Base-by-base conservation (phyloP, 805 yeast species). In the Pichia insulana region DNA sequence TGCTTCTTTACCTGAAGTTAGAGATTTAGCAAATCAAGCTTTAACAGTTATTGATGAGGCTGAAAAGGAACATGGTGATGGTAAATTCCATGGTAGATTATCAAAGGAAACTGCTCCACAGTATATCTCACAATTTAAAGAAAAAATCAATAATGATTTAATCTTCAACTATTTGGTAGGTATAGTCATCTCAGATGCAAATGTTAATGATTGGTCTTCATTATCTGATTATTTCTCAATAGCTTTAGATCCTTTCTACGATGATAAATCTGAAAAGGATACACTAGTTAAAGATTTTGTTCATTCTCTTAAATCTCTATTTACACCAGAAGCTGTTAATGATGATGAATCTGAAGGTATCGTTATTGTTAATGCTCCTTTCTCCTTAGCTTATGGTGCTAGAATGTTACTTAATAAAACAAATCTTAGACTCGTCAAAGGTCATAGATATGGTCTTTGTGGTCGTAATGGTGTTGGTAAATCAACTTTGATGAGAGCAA, bases 381-480 rank as follows among this genome's bases (percentile, higher is more conserved):
- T 90, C 65, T 92, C 97, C 0, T 70, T 90, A 51, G 98, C 98
- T 31, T 92, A 92, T 61, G 98, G 98, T 66, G 85, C 96, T 22
- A 80, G 97, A 67, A 90, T 90, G 97, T 74, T 92, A 54, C 71
- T 90, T 54, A 90, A 89, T 73, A 92, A 92, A 69, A 88, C 98
- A 37, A 84, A 74, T 47, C 69, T 90, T 61, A 77, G 95, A 59
- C 73, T 90, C 49, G 70, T 85, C 54, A 87, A 89, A 68, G 97
- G 97, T 56, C 97, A 86, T 67, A 78, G 98, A 66, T 90, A 90
- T 59, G 98, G 98, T 71, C 74, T 90, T 48, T 87, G 96, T 73
- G 98, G 98, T 61, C 75, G 97, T 68, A 90, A 90, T 62, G 98
- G 98, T 74, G 97, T 96, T 46, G 98, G 98, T 70, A 90, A 90